Evolutionary conservation across 495 filamentous ascomycete species (phyloP), one percentile per base, ranked within the genome.

Genomic region (Penicillium odoratum): DNA sequence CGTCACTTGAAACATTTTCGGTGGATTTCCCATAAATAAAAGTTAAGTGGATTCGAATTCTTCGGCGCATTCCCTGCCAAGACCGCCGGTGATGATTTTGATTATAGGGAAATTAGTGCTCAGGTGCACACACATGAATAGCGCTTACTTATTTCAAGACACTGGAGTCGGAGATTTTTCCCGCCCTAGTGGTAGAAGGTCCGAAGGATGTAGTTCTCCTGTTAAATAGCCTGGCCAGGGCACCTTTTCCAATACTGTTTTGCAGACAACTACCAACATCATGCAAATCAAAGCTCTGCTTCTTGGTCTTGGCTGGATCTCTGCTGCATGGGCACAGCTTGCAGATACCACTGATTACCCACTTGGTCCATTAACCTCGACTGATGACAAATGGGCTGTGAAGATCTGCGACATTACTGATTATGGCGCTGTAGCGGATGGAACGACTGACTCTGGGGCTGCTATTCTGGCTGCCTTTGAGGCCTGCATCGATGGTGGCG

Each of bases 371-470:
- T 57, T 62, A 21, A 76, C 74, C 13, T 59, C 60, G 3, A 48
- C 57, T 10, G 16, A 18, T 31, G 30, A 46, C 43, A 70, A 70
- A 55, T 60, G 55, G 31, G 48, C 46, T 10, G 63, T 53, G 1
- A 73, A 67, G 31, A 53, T 57, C 34, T 67, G 65, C 44, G 63
- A 67, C 30, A 60, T 67, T 26, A 55, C 57, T 2, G 50, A 64
- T 25, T 64, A 67, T 47, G 65, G 65, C 15, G 65, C 55, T 30
- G 49, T 57, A n/a, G 61, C 65, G 5, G 71, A 75, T 40, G 69
- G 70, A 11, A 58, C 61, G 5, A 75, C 76, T n/a, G 76, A 81
- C 54, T 58, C 78, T 45, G 72, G 76, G 7, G 62, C 70, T 1
- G 65, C 76, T 4, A 65, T 81, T 29, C 51, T 64, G 9, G 64